phyloP scores from a whole-genome alignment of 2,329 filamentous ascomycete genomes.

The Pseudogymnoascus destructans region DNA sequence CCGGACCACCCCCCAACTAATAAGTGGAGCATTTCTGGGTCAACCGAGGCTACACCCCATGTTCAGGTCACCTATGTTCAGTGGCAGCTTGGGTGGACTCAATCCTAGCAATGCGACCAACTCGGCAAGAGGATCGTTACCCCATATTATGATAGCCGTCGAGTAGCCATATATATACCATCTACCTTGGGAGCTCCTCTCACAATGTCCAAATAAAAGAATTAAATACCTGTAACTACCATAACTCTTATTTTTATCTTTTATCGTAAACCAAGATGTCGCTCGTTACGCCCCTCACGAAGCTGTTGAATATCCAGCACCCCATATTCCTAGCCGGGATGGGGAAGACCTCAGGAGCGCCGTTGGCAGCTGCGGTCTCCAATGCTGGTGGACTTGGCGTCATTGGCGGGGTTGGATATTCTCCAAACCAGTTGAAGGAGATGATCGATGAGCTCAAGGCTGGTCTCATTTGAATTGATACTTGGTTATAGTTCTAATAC shows the following conservation, averaged over 20 bases:
- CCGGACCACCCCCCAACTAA: no score
- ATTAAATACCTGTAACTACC: not conserved
- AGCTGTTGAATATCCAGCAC: constrained; percentile 96
- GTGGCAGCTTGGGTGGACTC: constrained; percentile 7
- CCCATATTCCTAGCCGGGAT: constrained; percentile 92
- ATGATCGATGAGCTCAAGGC: constrained; percentile 91
- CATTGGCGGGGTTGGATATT: constrained; percentile 91
- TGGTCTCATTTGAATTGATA: constrained; percentile 43
- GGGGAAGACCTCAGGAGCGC: constrained; percentile 96
- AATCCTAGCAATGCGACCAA: constrained; percentile 4
- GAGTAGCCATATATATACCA: not conserved
- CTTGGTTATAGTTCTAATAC: not conserved
- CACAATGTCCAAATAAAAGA: not conserved
- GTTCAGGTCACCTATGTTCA: no score
- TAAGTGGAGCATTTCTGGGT: no score
- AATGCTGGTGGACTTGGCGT: constrained; percentile 95
- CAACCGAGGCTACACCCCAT: no score
- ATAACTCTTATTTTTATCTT: not conserved
- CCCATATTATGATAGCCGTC: not conserved
- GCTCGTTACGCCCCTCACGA: constrained; percentile 82
- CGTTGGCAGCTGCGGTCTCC: constrained; percentile 89
- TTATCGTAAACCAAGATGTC: constrained; percentile 42
- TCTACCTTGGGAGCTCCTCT: not conserved
- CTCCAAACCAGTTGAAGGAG: constrained; percentile 89
- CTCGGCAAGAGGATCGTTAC: constrained; percentile 4